Base-by-base conservation (phyloP, 2,329 filamentous ascomycete species). In the Incumbomyces delicatus region DNA sequence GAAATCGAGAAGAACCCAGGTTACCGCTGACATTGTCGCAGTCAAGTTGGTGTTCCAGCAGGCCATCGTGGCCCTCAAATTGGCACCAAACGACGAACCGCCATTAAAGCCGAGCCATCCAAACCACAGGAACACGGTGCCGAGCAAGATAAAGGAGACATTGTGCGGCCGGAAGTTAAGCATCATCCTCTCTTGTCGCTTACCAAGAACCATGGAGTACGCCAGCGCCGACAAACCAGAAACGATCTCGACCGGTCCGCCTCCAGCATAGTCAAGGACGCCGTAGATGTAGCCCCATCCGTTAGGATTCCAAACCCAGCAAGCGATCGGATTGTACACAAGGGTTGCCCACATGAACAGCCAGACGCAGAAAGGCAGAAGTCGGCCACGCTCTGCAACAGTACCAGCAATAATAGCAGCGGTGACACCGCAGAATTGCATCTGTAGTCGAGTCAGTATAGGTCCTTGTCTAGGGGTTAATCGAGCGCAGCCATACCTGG, bases 71-170 rank as follows among this genome's bases (percentile, higher is more conserved):
- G 92, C 92, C 56, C 92, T 85, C 45, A 96, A 76, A 72, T 95
- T 95, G 56, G 89, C 87, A 57, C 90, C 89, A 58, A 95, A 95
- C 33, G 90, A 74, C 18, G 89, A 95, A 54, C 92, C 92, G 59
- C 90, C 92, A 75, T 98, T 98, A 80, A 98, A 98, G 46, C 89
- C 92, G 54, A 98, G 76, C 92, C 92, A 98, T 61, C 92, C 92
- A 61, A 96, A 96, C 89, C 89, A 96, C 47, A 98, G 87, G 59
- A 98, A 78, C 55, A 95, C 78, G 2, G 92, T 96, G 53, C 92
- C 92, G 58, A 96, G 83, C 1, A 92, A 89, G 69, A 98, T 95
- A 61, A 96, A 78, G 5, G 89, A 95, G 56, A 96, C 92, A 73
- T 98, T 98, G 76, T 98, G 92, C 14, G 92, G 92, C 57, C 92